Conservation (phyloP, 2,329 filamentous ascomycete genomes). For the Aspergillus fumigatiaffinis region DNA sequence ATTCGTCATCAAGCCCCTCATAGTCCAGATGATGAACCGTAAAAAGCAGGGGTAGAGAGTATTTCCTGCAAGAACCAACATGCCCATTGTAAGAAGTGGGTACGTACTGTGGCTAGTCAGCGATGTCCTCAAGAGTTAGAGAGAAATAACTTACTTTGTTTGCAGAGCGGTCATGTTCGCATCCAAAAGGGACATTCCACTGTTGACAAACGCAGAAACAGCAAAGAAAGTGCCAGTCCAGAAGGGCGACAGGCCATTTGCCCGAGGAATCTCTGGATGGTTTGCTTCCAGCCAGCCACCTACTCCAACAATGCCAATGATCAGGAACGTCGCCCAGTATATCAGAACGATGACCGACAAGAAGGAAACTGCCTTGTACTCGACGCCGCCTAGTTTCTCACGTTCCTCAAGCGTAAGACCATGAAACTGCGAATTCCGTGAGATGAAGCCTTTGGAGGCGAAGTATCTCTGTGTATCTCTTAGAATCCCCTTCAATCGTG, state of each 20-base stretch:
- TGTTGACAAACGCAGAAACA: slow-evolving; percentile 53
- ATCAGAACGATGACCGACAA: slow-evolving; percentile 37
- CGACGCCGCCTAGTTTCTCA: slow-evolving; percentile 40
- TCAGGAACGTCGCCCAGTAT: slow-evolving; percentile 47
- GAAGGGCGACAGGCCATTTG: slow-evolving; percentile 49
- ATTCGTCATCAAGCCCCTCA: slow-evolving; percentile 31
- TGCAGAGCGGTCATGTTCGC: slow-evolving; percentile 50
- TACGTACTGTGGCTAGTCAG: slow-evolving; percentile 29
- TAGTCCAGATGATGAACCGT: slow-evolving; percentile 55
- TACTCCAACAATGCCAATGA: slow-evolving; percentile 45
- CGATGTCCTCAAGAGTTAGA: not conserved
- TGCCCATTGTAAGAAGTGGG: slow-evolving; percentile 47
- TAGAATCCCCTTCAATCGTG: slow-evolving; percentile 21
- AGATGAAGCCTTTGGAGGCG: slow-evolving; percentile 30
- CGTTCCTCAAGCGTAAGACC: slow-evolving; percentile 43
- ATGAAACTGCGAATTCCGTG: slow-evolving; percentile 50
- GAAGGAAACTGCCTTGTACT: slow-evolving; percentile 39
- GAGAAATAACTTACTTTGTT: slow-evolving; percentile 20
- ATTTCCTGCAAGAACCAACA: slow-evolving; percentile 61
- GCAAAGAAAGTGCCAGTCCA: slow-evolving; percentile 49
- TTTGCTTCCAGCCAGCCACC: slow-evolving; percentile 46
- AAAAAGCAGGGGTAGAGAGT: slow-evolving; percentile 64
- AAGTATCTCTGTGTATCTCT: slow-evolving; percentile 30
- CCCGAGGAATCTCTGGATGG: slow-evolving; percentile 34
- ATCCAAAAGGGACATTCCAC: slow-evolving; percentile 52